Evolutionary conservation across 2,329 filamentous ascomycete species (phyloP).

Genomic region (Penicillium rolfsii): DNA sequence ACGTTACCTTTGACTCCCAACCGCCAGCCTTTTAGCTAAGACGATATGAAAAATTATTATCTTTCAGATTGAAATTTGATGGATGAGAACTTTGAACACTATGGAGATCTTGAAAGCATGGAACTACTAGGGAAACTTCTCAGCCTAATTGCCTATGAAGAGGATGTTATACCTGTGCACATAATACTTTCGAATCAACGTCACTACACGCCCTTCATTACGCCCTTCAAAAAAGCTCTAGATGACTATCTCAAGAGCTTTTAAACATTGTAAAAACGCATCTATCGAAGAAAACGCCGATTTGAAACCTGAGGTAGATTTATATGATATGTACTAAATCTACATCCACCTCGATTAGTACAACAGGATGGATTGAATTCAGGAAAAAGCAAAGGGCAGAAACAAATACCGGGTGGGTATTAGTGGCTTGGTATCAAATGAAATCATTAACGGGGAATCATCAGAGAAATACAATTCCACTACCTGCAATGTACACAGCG

Average conservation of each 20-base stretch:
- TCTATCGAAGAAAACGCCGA: neutral
- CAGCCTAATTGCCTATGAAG: neutral
- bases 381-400: neutral
- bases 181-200: neutral
- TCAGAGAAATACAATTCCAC: no score
- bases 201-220: neutral
- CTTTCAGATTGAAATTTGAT: neutral
- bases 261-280: neutral
- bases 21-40: neutral
- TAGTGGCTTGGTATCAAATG: no score
- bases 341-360: neutral
- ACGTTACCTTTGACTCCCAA: neutral
- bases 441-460: no score
- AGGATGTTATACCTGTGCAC: neutral
- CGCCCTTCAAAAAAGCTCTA: neutral
- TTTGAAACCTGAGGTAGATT: neutral
- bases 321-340: neutral
- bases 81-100: neutral
- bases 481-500: no score
- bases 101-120: neutral
- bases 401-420: no score
- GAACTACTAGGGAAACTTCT: neutral
- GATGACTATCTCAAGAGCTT: neutral
- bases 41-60: neutral
- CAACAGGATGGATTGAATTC: neutral